Evolutionary conservation across 2,329 filamentous ascomycete genomes (phyloP).

Genomic region (Bertia moriformis): DNA sequence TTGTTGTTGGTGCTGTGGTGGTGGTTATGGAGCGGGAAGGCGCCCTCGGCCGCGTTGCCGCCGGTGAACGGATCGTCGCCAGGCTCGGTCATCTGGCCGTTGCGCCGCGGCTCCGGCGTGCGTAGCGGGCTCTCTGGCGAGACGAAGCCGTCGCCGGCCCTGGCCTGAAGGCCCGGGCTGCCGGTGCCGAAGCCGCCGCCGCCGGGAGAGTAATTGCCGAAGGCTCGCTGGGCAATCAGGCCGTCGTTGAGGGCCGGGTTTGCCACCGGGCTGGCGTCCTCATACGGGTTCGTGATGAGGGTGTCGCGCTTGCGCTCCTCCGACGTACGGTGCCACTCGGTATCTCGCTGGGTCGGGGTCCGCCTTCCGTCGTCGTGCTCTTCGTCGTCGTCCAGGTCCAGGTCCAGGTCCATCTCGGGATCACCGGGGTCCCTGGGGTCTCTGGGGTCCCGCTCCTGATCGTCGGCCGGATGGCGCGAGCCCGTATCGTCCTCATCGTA

Average conservation of each 20-base stretch:
- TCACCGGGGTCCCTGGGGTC: no score
- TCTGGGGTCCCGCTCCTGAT: no score
- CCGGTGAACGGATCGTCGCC: conserved; percentile 24
- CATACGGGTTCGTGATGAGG: conserved; percentile 52
- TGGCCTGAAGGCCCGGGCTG: conserved; percentile 42
- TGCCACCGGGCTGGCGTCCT: conserved; percentile 46
- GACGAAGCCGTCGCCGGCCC: conserved; percentile 78
- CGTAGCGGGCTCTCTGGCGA: conserved; percentile 54
- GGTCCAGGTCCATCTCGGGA: conserved; percentile 12
- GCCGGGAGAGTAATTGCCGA: conserved; percentile 24
- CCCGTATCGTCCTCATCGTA: no score
- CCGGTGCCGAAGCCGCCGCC: conserved; percentile 36
- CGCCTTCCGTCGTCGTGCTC: conserved; percentile 11
- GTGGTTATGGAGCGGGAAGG: conserved; percentile 43
- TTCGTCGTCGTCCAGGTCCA: conserved; percentile 9
- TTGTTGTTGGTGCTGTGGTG: no score
- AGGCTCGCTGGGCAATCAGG: conserved; percentile 28
- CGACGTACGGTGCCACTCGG: conserved; percentile 48
- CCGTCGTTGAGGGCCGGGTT: conserved; percentile 35
- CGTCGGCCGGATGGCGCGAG: no score
- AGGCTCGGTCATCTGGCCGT: conserved; percentile 39
- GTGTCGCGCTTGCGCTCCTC: conserved; percentile 52
- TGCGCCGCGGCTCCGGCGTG: conserved; percentile 33
- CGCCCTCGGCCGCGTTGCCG: conserved; percentile 33
- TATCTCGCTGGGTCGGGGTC: conserved; percentile 27